Evolutionary conservation across 192 early-diverging fungal species (phyloP), one percentile per base, ranked within the genome.

Genomic region (Backusella tarrabulga): DNA sequence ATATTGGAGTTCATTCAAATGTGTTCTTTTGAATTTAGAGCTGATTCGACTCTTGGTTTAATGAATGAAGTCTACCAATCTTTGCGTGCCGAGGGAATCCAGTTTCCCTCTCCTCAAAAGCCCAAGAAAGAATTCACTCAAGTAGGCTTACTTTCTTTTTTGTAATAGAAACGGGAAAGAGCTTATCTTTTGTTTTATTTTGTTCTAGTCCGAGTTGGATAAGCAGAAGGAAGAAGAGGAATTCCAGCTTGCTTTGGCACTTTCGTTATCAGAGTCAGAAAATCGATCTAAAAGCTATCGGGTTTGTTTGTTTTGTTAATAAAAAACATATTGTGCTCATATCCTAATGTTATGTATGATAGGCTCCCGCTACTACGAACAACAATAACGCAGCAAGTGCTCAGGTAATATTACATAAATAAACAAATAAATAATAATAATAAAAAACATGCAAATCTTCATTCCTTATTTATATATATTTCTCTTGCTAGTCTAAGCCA

Each of bases 221-320:
- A 94, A 91, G 73, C 91, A 95, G 76, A 95, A 97, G 75, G 97
- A 99, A 81, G 95, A 97, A 75, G 97, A 99, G 29, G 96, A 99
- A 44, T 79, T 97, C 66, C 94, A 99, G 83, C 80, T 97, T 63
- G 97, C 97, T 23, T 75, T 99, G 79, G 96, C 95, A 5, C 81
- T 99, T 56, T 97, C 96, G 1, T 83, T 97, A 34, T 96, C 95
- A 9, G 91, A 90, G 35, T 83, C 81, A 56, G 87, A 89, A 75
- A 81, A 83, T 60, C 81, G 66, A 66, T 38, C 82, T 7, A 32
- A 29, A 2, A 21, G 36, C 1, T 80, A 74, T 23, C 77, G 1
- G 29, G 70, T 72, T 60, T 60, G 56, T 60, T 60, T 12, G 1
- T 60, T 12, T 60, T 8, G 29, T 9, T 60, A 11, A 19, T 17